phyloP scores from a whole-genome alignment of 345 rosid species.

The Linum usitatissimum region DNA sequence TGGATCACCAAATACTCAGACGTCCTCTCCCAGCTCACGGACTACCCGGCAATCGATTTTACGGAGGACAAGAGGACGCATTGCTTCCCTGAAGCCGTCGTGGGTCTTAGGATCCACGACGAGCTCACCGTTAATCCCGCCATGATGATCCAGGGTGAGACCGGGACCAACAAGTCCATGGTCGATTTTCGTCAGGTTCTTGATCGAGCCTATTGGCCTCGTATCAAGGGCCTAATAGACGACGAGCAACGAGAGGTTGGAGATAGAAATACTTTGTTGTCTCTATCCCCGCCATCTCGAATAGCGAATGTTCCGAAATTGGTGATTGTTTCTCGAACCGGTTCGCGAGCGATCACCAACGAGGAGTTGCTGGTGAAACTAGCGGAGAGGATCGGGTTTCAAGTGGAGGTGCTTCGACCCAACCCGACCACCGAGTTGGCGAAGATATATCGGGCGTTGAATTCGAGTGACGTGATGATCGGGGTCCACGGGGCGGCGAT shows the following conservation, averaged over 20 bases:
- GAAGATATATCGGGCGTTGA: constrained; percentile 42
- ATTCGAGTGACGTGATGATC: constrained; percentile 66
- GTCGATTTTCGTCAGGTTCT: constrained; percentile 18
- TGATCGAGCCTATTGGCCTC: constrained; percentile 8
- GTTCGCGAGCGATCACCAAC: constrained; percentile 54
- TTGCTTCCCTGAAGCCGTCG: constrained; percentile 23
- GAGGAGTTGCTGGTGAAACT: constrained; percentile 44
- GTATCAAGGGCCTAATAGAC: not conserved
- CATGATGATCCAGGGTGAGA: constrained; percentile 1
- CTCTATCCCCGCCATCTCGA: too few species aligned
- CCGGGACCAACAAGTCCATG: constrained; percentile 12
- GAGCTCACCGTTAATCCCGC: constrained; percentile 19
- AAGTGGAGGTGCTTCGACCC: constrained; percentile 49
- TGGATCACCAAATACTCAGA: constrained; percentile 66
- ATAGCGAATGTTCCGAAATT: constrained; percentile 32
- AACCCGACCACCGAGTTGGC: constrained; percentile 49
- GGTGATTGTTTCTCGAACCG: constrained; percentile 54
- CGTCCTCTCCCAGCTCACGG: constrained; percentile 11
- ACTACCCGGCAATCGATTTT: constrained; percentile 16
- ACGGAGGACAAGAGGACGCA: constrained; percentile 15
- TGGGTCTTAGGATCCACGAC: constrained; percentile 41
- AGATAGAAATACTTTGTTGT: too few species aligned
- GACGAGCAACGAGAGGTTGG: not conserved
- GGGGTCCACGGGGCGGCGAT: constrained; percentile 93
- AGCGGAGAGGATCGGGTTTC: constrained; percentile 53